phyloP scores from a whole-genome alignment of 2,329 filamentous ascomycete genomes.

The Cladorrhinum sp. region DNA sequence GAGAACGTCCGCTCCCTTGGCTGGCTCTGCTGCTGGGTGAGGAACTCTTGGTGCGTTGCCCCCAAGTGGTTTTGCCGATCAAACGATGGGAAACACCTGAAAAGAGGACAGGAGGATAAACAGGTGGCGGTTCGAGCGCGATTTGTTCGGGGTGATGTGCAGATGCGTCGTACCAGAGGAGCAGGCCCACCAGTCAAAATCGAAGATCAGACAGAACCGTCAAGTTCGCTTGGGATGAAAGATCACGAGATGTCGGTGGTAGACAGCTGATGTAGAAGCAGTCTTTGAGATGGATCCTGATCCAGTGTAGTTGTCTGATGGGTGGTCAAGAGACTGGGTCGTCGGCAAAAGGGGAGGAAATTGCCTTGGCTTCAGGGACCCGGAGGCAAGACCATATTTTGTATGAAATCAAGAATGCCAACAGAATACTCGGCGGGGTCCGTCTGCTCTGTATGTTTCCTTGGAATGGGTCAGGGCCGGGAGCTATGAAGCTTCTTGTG shows the following conservation, averaged over 20 bases:
- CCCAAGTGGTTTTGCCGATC: constrained; percentile 27
- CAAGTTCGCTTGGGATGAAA: constrained; percentile 14
- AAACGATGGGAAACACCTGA: constrained; percentile 23
- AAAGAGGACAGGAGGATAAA: constrained; percentile 1
- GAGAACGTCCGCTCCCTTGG: constrained; percentile 10
- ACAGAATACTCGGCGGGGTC: constrained; percentile 41
- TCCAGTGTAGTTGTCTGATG: constrained; percentile 13
- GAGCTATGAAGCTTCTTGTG: constrained; percentile 40
- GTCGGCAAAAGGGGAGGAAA: constrained; percentile 22
- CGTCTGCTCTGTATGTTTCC: constrained; percentile 37
- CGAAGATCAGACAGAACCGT: constrained; percentile 29
- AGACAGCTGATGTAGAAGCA: constrained; percentile 19
- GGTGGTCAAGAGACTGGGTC: constrained; percentile 7
- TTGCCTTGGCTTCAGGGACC: constrained; percentile 25
- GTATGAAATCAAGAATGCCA: constrained; percentile 39
- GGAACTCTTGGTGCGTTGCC: constrained; percentile 7
- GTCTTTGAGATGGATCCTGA: constrained; percentile 10
- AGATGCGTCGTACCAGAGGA: constrained; percentile 24
- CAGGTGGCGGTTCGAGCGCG: constrained; percentile 15
- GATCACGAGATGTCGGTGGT: constrained; percentile 12
- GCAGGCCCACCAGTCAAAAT: constrained; percentile 27
- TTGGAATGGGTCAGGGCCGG: constrained; percentile 39
- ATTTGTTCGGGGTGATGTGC: constrained; percentile 16
- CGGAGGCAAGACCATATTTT: constrained; percentile 32
- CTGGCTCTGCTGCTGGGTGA: constrained; percentile 7